Conservation (phyloP, 306 rosid species). For the Myrica gale region DNA sequence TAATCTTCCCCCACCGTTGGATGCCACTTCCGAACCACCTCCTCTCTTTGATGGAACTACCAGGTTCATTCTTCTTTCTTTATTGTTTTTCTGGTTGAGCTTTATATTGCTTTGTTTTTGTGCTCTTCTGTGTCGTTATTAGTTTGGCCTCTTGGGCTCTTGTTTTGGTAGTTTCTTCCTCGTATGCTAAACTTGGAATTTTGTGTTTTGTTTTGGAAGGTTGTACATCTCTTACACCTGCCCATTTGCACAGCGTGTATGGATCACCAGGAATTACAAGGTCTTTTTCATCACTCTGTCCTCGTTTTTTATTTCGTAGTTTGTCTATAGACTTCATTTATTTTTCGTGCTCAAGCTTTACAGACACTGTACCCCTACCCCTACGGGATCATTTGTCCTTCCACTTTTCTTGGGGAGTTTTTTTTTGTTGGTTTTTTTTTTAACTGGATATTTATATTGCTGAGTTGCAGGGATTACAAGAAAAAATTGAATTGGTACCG, state of each 20-base stretch:
- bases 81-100: no score
- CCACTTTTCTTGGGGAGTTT: neutral
- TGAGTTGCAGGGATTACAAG: constrained; percentile 60
- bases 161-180: neutral
- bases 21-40: constrained; percentile 61
- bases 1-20: constrained; percentile 47
- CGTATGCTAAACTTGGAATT: neutral
- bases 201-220: constrained; percentile 34
- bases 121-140: neutral
- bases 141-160: neutral
- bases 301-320: neutral
- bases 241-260: constrained; percentile 81
- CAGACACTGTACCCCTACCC: neutral
- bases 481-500: constrained; percentile 66
- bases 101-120: neutral
- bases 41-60: constrained; percentile 87
- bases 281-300: constrained; percentile 27
- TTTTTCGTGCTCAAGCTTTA: neutral
- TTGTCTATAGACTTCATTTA: neutral
- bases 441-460: neutral
- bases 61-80: constrained; percentile 42
- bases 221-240: constrained; percentile 52
- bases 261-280: constrained; percentile 84
- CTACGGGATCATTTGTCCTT: neutral
- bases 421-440: neutral